Evolutionary conservation across 768 basidiomycete genomes (phyloP).

Genomic region (Nevesoporus exiguus): DNA sequence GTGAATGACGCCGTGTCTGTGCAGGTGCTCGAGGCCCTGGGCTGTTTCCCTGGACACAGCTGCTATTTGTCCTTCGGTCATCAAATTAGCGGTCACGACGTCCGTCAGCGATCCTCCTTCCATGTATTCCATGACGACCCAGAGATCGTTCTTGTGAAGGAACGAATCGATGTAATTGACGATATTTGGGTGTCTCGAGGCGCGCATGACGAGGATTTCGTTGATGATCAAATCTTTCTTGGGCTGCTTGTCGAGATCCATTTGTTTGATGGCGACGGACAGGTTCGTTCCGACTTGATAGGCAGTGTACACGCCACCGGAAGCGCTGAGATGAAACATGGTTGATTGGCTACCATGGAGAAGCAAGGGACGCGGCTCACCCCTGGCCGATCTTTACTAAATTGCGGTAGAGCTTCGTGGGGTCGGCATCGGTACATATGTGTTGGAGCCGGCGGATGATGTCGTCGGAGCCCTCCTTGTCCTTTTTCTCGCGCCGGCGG

Average conservation of each 20-base stretch:
- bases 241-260: slow-evolving; percentile 99
- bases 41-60: slow-evolving; percentile 92
- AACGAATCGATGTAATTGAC: slow-evolving; percentile 99
- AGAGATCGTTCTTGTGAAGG: slow-evolving; percentile 94
- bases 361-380: slow-evolving; percentile 42
- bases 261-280: slow-evolving; percentile 98
- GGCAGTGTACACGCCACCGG: slow-evolving; percentile 96
- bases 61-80: slow-evolving; percentile 98
- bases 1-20: slow-evolving; percentile 96
- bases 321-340: slow-evolving; percentile 56
- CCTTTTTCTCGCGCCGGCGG: slow-evolving; percentile 82
- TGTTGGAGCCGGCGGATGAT: slow-evolving; percentile 87
- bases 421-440: slow-evolving; percentile 98
- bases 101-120: slow-evolving; percentile 94
- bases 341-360: not conserved
- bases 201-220: slow-evolving; percentile 98
- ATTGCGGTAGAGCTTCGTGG: slow-evolving; percentile 87
- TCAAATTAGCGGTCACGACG: slow-evolving; percentile 83
- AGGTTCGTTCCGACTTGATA: slow-evolving; percentile 95
- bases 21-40: slow-evolving; percentile 92
- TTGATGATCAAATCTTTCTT: slow-evolving; percentile 99
- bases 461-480: slow-evolving; percentile 77
- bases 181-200: slow-evolving; percentile 95
- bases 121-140: slow-evolving; percentile 99
- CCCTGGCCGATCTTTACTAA: slow-evolving; percentile 98